These are phyloP conservation scores for Talaromyces trachyspermus DNA, from an alignment of 495 filamentous ascomycete species.

Conservation along the genomic window DNA sequence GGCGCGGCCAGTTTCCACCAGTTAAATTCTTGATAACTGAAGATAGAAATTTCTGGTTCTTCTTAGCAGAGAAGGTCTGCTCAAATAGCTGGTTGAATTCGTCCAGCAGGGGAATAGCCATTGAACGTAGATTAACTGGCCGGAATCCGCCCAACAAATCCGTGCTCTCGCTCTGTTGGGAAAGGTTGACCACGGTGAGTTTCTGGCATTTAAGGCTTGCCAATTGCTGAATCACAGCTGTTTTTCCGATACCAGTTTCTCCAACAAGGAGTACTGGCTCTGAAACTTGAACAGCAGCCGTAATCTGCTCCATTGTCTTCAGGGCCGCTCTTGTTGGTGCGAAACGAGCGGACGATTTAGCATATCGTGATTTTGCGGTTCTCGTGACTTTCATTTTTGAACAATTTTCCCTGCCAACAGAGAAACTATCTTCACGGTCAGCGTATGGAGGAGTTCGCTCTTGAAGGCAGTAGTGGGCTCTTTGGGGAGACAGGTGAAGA, in stretches of 20 bases:
- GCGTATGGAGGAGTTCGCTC: slow-evolving; percentile 59
- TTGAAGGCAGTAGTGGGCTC: slow-evolving; percentile 60
- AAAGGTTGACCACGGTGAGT: slow-evolving; percentile 85
- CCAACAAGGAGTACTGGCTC: slow-evolving; percentile 92
- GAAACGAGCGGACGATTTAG: slow-evolving; percentile 35
- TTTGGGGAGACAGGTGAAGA: slow-evolving; percentile 75
- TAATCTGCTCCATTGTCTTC: slow-evolving; percentile 69
- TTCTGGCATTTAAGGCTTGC: slow-evolving; percentile 74
- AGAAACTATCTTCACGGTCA: slow-evolving; percentile 48
- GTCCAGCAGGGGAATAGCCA: slow-evolving; percentile 85
- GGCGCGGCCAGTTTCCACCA: slow-evolving; percentile 74
- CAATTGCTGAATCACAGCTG: slow-evolving; percentile 87
- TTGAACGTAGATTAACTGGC: slow-evolving; percentile 79
- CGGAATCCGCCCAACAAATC: slow-evolving; percentile 95
- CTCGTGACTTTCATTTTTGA: slow-evolving; percentile 22
- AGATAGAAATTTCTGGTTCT: slow-evolving; percentile 79
- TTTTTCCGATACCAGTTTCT: slow-evolving; percentile 98
- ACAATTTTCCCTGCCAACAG: slow-evolving; percentile 58
- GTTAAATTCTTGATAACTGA: slow-evolving; percentile 70
- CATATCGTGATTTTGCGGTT: slow-evolving; percentile 6
- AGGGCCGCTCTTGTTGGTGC: slow-evolving; percentile 38
- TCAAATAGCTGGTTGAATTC: slow-evolving; percentile 87
- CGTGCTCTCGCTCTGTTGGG: slow-evolving; percentile 92
- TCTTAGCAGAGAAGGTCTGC: slow-evolving; percentile 73
- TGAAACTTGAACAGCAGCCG: slow-evolving; percentile 67